These are phyloP conservation scores for Mytilinidion resinicola DNA, from an alignment of 495 filamentous ascomycete species.

Conservation along the genomic window DNA sequence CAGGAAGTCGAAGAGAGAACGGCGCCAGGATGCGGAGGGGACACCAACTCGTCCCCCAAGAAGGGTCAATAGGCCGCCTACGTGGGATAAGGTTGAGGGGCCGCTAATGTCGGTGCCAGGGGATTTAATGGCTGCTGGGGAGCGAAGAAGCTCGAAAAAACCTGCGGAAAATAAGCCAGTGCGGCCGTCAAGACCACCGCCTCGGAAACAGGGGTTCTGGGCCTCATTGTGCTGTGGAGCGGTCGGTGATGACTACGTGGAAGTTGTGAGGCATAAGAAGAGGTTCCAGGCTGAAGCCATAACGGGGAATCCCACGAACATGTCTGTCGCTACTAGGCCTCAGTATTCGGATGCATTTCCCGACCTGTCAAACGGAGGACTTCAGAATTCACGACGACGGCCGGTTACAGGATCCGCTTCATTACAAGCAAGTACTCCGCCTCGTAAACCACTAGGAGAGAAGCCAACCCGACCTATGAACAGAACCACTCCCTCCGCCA, in stretches of 20 bases:
- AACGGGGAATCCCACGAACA: slow-evolving; percentile 8
- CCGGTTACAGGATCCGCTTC: not conserved
- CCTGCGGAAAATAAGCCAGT: not conserved
- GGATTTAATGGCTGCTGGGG: slow-evolving; percentile 15
- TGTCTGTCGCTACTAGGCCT: slow-evolving; percentile 3
- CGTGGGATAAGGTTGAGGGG: slow-evolving; percentile 38
- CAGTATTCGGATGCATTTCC: not conserved
- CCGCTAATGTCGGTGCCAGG: slow-evolving; percentile 36
- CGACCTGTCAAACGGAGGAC: not conserved
- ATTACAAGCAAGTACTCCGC: slow-evolving; percentile 7
- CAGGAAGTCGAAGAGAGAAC: slow-evolving; percentile 15
- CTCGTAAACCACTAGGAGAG: slow-evolving; percentile 17
- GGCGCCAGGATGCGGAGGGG: slow-evolving; percentile 27
- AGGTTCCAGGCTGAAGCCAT: slow-evolving; percentile 13
- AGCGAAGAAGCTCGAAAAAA: slow-evolving; percentile 3
- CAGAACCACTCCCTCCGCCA: slow-evolving; percentile 37
- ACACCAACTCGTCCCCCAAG: slow-evolving; percentile 7
- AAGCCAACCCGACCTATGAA: slow-evolving; percentile 28
- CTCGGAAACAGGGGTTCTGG: slow-evolving; percentile 24
- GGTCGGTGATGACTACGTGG: slow-evolving; percentile 36
- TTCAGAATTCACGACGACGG: not conserved
- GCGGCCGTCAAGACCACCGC: not conserved
- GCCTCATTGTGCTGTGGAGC: slow-evolving; percentile 29
- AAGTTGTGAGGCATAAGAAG: slow-evolving; percentile 35
- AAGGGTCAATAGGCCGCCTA: slow-evolving; percentile 20